Conservation (phyloP, 2,329 filamentous ascomycete species). For the Fusarium solani-melongenae region DNA sequence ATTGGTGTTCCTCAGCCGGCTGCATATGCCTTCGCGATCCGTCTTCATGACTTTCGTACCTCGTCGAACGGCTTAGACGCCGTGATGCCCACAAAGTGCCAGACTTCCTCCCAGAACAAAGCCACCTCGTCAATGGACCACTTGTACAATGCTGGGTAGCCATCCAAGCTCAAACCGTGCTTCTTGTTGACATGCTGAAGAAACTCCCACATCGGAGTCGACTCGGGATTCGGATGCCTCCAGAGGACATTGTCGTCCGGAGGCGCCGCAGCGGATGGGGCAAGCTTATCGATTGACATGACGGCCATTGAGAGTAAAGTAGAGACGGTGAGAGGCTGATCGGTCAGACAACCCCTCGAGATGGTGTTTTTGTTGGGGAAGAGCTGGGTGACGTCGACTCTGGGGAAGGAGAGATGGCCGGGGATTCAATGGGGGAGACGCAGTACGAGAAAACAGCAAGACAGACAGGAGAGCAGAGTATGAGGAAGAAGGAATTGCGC, state of each 20-base stretch:
- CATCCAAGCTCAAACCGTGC: slow-evolving; percentile 69
- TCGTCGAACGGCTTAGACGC: slow-evolving; percentile 71
- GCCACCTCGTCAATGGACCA: slow-evolving; percentile 86
- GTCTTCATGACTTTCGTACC: slow-evolving; percentile 54
- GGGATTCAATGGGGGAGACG: background rate
- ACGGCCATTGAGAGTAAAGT: slow-evolving; percentile 33
- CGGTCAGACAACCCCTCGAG: background rate
- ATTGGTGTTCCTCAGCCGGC: background rate
- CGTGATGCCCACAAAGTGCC: slow-evolving; percentile 83
- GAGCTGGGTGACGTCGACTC: slow-evolving; percentile 19
- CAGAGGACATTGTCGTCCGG: slow-evolving; percentile 67
- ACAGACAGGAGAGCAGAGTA: background rate
- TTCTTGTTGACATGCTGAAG: slow-evolving; percentile 75
- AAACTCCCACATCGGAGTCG: slow-evolving; percentile 79
- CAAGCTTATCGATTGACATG: slow-evolving; percentile 40
- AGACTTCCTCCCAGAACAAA: slow-evolving; percentile 86
- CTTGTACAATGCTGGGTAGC: slow-evolving; percentile 80
- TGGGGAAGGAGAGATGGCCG: slow-evolving; percentile 1
- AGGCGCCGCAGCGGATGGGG: slow-evolving; percentile 28
- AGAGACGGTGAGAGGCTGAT: background rate
- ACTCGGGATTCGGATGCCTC: slow-evolving; percentile 74
- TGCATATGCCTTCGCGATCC: slow-evolving; percentile 13
- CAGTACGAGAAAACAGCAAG: background rate
- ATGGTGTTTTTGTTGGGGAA: slow-evolving; percentile 10
- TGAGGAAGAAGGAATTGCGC: background rate